Base-by-base conservation (phyloP, 192 early-diverging fungal genomes). In the Coemansia sp. region DNA sequence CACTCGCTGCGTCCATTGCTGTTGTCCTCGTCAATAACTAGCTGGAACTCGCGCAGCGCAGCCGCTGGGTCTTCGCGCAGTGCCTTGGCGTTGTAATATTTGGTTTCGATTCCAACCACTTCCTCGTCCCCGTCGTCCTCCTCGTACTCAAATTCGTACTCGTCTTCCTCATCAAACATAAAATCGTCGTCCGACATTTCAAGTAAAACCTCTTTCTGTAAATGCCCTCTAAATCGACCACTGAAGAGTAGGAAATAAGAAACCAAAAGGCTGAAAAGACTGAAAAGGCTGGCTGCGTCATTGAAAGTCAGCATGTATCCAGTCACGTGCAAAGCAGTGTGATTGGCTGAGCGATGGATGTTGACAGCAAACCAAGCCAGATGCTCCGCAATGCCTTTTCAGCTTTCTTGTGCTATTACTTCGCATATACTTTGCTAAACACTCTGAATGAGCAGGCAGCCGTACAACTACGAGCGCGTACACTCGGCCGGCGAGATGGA, bases 101-200 rank as follows among this genome's bases (percentile, higher is more conserved):
- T 73, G 58, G 61, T 80, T 56, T 80, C 77, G 31, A 74, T 49
- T 5, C 68, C 65, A 12, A 74, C 24, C 9, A 63, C 64, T 23
- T 68, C 64, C 61, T 62, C 61, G 7, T 61, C 55, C 11, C 64
- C 68, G 20, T 76, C 74, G 44, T 71, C 70, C 52, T 80, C 77
- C 44, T 74, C 71, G 62, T 74, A 73, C 64, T 65, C 71, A 24
- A 80, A 70, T 15, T 56, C 67, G 58, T 56, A 76, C 18, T 70
- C 67, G 15, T 73, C 71, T 26, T 38, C 72, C 14, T 69, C 76
- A 57, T 74, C 77, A 26, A 61, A 73, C 77, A 80, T 80, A 34
- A 80, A 80, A 14, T 73, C 76, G 20, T 80, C 77, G 60, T 80
- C 76, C 12, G 68, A 64, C 75, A 78, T 78, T 55, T 76, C 38